These are phyloP conservation scores for Magnolia officinalis DNA, from an alignment of 164 flowering plant genomes.

Conservation along the genomic window DNA sequence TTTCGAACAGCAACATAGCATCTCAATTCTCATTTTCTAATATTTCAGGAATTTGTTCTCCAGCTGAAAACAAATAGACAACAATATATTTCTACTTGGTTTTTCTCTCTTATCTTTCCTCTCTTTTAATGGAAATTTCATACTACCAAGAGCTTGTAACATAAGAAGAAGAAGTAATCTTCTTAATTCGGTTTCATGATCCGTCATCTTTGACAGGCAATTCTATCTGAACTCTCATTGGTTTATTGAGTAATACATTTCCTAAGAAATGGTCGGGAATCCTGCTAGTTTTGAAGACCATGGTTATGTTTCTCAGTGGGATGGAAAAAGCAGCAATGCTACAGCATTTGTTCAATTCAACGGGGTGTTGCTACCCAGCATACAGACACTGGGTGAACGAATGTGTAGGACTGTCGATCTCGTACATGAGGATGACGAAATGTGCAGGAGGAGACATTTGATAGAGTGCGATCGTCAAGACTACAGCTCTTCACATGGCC, in stretches of 20 bases:
- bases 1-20: background rate
- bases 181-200: background rate
- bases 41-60: background rate
- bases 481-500: constrained; percentile 26
- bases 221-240: background rate
- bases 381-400: constrained; percentile 43
- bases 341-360: constrained; percentile 7
- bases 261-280: constrained; percentile 35
- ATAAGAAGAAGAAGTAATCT: background rate
- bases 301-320: constrained; percentile 35
- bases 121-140: background rate
- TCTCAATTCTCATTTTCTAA: background rate
- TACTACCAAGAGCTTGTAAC: background rate
- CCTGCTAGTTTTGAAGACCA: constrained; percentile 40
- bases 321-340: constrained; percentile 22
- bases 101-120: background rate
- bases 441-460: constrained; percentile 39
- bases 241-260: background rate
- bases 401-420: constrained; percentile 44
- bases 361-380: constrained; percentile 28
- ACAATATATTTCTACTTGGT: no score
- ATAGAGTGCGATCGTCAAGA: constrained; percentile 40
- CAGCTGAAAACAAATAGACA: background rate
- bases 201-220: background rate
- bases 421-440: constrained; percentile 34